phyloP scores from a whole-genome alignment of 2,329 filamentous ascomycete genomes.

The Cadophora malorum region DNA sequence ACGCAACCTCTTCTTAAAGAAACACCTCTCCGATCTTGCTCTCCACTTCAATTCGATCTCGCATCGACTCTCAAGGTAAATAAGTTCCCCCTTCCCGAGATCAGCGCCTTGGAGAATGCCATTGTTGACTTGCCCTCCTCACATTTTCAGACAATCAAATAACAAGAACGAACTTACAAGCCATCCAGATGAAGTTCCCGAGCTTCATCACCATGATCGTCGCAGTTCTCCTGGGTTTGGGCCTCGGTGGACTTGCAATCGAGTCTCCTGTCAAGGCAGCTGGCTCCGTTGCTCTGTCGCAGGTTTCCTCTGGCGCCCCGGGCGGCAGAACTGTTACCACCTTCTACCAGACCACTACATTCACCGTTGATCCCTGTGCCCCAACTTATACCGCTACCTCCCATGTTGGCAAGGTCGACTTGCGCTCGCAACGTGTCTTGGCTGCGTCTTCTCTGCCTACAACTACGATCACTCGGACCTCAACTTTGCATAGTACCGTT shows the following conservation, averaged over 20 bases:
- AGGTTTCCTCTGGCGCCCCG: not conserved
- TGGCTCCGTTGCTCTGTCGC: not conserved
- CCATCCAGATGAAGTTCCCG: not conserved
- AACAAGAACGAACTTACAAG: not conserved
- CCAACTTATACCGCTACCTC: not conserved
- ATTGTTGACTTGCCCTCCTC: not conserved
- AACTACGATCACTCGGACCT: not conserved
- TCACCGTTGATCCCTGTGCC: not conserved
- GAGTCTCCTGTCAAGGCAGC: not conserved
- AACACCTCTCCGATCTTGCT: not conserved
- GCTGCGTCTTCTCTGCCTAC: not conserved
- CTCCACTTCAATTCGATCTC: not conserved
- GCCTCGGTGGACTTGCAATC: not conserved
- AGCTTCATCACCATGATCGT: not conserved
- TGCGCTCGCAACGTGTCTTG: not conserved
- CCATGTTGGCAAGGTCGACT: not conserved
- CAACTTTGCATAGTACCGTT: not conserved
- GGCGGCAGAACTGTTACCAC: not conserved
- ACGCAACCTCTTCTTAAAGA: not conserved
- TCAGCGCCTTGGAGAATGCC: not conserved
- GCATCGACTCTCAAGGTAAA: not conserved
- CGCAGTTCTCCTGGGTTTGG: not conserved
- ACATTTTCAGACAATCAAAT: not conserved
- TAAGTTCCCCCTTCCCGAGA: not conserved
- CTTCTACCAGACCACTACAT: not conserved